Evolutionary conservation across 176 grass and related monocot species (phyloP).

Genomic region (Avena atlantica): DNA sequence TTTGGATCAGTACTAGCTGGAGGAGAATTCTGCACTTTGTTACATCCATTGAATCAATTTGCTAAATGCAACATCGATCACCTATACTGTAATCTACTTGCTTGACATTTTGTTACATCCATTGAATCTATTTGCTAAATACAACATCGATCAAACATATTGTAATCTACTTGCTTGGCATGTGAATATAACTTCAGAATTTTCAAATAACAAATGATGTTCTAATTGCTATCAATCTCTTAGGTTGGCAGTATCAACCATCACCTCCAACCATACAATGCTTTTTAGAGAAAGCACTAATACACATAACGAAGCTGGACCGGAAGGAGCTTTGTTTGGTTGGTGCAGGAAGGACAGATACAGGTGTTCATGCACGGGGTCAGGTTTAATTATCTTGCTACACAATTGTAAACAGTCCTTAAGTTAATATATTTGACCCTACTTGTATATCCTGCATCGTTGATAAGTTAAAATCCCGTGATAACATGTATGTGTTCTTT

Average conservation of each 20-base stretch:
- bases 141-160: not conserved
- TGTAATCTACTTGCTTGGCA: not conserved
- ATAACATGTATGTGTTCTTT: constrained; percentile 33
- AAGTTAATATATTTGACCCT: constrained; percentile 28
- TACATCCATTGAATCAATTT: not conserved
- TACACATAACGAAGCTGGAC: constrained; percentile 70
- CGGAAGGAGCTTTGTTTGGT: constrained; percentile 82
- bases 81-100: constrained; percentile 21
- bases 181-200: not conserved
- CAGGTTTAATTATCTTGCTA: constrained; percentile 76
- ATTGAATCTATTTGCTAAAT: constrained; percentile 5
- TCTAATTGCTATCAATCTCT: constrained; percentile 37
- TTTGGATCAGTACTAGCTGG: not conserved
- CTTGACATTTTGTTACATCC: not conserved
- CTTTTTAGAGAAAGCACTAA: constrained; percentile 78
- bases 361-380: constrained; percentile 96
- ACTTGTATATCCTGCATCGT: constrained; percentile 31
- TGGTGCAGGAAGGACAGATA: constrained; percentile 88
- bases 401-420: constrained; percentile 37
- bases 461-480: not conserved
- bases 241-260: constrained; percentile 98
- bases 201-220: constrained; percentile 35
- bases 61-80: not conserved
- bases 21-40: not conserved
- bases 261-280: constrained; percentile 90